These are phyloP conservation scores for Colletotrichum filicis DNA, from an alignment of 2,329 filamentous ascomycete genomes.

Conservation along the genomic window DNA sequence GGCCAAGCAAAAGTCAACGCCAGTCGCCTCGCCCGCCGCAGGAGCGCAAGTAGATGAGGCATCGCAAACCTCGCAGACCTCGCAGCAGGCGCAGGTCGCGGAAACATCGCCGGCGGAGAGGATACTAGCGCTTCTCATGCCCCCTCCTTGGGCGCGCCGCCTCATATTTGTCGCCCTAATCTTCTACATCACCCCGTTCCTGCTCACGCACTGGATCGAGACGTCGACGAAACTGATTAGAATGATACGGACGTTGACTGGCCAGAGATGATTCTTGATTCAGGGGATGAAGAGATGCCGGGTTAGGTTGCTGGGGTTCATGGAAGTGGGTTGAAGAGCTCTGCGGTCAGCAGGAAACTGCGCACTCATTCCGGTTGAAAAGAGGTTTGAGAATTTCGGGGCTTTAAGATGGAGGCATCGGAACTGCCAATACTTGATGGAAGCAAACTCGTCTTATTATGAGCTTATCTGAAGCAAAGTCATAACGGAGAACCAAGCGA, in stretches of 20 bases:
- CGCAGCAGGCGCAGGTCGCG: neutral
- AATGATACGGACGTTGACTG: neutral
- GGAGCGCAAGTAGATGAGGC: neutral
- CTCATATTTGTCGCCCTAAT: conserved; percentile 1
- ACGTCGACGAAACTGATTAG: neutral
- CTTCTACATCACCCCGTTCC: conserved; percentile 1
- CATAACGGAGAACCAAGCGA: too few relatives aligned
- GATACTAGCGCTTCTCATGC: neutral
- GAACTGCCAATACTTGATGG: too few relatives aligned
- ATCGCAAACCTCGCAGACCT: neutral
- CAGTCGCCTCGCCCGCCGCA: neutral
- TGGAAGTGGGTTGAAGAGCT: too few relatives aligned
- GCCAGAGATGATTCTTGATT: neutral
- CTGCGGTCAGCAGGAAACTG: too few relatives aligned
- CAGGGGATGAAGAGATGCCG: neutral
- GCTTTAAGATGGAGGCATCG: too few relatives aligned
- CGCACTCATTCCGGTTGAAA: too few relatives aligned
- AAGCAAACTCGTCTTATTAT: too few relatives aligned
- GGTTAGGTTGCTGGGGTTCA: neutral
- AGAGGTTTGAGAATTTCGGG: too few relatives aligned
- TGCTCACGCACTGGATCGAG: conserved; percentile 1
- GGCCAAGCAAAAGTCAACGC: neutral
- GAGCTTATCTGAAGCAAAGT: too few relatives aligned
- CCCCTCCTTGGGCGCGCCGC: neutral
- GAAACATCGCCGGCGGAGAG: neutral